These are phyloP conservation scores for Sophora flavescens DNA, from an alignment of 306 rosid species.

Conservation along the genomic window DNA sequence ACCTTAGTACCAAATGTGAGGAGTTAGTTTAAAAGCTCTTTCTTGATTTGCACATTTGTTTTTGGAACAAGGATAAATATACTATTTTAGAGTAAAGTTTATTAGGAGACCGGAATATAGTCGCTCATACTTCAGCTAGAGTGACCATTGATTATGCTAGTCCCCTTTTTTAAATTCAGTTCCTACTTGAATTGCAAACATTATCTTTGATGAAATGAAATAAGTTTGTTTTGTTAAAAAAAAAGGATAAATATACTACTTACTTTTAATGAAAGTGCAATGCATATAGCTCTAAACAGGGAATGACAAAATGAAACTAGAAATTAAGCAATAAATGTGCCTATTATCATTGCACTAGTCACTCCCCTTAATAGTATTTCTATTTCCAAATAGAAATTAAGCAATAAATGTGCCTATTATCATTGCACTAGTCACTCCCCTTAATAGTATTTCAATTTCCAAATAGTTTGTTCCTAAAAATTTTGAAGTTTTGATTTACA, in stretches of 20 bases:
- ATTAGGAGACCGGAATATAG: too few species aligned
- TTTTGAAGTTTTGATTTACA: constrained; percentile 50
- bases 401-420: too few species aligned
- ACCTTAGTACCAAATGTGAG: constrained; percentile 3
- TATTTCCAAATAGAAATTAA: constrained; percentile 42
- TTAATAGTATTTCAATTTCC: constrained; percentile 10
- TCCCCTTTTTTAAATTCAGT: too few species aligned
- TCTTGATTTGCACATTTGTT: constrained; percentile 19
- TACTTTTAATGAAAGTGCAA: constrained; percentile 17
- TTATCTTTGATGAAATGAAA: too few species aligned
- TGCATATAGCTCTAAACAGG: not conserved
- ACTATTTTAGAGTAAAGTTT: too few species aligned
- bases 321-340: constrained; percentile 35
- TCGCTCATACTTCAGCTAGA: too few species aligned
- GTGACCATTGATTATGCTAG: too few species aligned
- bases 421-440: constrained; percentile 11
- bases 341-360: constrained; percentile 33
- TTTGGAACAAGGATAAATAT: constrained; percentile 30
- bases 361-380: not conserved
- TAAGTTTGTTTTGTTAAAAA: too few species aligned
- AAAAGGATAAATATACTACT: not conserved
- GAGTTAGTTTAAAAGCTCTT: constrained; percentile 3
- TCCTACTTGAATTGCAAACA: too few species aligned
- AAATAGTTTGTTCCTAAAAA: constrained; percentile 44
- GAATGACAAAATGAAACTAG: constrained; percentile 29